Base-by-base conservation (phyloP, 2,329 filamentous ascomycete species). In the Phialemonium atrogriseum region DNA sequence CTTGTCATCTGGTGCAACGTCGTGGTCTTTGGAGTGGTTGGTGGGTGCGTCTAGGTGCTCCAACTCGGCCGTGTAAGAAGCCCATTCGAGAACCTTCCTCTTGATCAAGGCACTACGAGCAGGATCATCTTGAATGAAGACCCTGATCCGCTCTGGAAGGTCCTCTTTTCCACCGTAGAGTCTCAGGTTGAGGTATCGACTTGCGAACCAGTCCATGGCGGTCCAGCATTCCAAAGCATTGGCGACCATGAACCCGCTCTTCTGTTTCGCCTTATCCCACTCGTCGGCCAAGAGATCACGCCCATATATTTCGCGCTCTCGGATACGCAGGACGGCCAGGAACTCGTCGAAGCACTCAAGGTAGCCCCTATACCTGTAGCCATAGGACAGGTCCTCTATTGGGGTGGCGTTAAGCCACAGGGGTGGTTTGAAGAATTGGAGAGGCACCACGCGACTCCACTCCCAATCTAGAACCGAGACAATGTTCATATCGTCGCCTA, bases 401-500 rank as follows among this genome's bases (percentile, higher is more conserved):
- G 13, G 9, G 5, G 24, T 12, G 24, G 9, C 16, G 10, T 14
- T 10, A 17, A 49, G 32, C 46, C 41, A 50, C 25, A 48, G 36
- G 7, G 47, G 46, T 10, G 42, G 46, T 14, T 36, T 42, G 35
- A 49, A 49, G 32, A 47, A 44, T 32, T 48, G 42, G 10, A 13
- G 35, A 27, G 45, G 41, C 13, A 49, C 42, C 22, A 49, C 34
- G 13, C 40, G 42, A 37, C 42, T 46, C 47, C 44, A 49, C 37
- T 50, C 44, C 45, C 44, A 49, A 30, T 49, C 41, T 17, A 48
- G 32, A 31, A 49, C 38, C 18, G 40, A 40, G 33, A 41, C 28
- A 17, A 49, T 42, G 20, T 32, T 27, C 29, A 29, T 13, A 14
- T 33, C 15, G 11, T 36, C 24, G 24, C 40, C 33, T 11, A 41